Conservation (phyloP, 2,329 filamentous ascomycete genomes). For the Cadophora luteo-olivacea region DNA sequence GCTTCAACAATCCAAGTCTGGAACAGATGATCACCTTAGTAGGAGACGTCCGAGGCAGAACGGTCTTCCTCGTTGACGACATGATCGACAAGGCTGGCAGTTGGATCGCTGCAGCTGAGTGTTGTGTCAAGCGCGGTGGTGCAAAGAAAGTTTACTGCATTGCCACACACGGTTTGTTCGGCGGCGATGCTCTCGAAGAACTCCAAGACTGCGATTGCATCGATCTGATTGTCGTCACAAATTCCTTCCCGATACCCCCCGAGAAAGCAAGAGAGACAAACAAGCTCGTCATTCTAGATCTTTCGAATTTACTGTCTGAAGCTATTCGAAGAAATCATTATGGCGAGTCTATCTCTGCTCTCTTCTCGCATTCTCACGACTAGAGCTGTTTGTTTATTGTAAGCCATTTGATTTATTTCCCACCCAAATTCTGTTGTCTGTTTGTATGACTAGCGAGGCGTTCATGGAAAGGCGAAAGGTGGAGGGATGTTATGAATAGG, state of each 20-base stretch:
- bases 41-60: slow-evolving; percentile 85
- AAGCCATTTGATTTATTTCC: slow-evolving; percentile 54
- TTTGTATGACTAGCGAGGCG: slow-evolving; percentile 41
- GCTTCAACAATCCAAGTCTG: slow-evolving; percentile 77
- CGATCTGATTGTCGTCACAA: slow-evolving; percentile 92
- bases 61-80: slow-evolving; percentile 94
- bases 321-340: slow-evolving; percentile 96
- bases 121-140: slow-evolving; percentile 88
- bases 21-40: slow-evolving; percentile 99
- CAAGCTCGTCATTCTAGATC: slow-evolving; percentile 89
- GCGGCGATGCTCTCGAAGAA: slow-evolving; percentile 85
- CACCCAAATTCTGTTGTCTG: slow-evolving; percentile 23
- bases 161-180: slow-evolving; percentile 94
- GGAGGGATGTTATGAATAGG: slow-evolving; percentile 16
- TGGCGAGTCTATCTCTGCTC: slow-evolving; percentile 74
- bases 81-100: slow-evolving; percentile 91
- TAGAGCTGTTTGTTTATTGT: slow-evolving; percentile 38
- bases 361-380: slow-evolving; percentile 41
- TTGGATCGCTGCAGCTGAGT: slow-evolving; percentile 97
- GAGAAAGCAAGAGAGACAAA: slow-evolving; percentile 72
- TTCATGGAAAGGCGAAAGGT: slow-evolving; percentile 24
- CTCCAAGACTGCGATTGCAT: slow-evolving; percentile 94
- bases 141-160: slow-evolving; percentile 98
- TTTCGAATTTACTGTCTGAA: slow-evolving; percentile 87
- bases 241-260: slow-evolving; percentile 90